Base-by-base conservation (phyloP, 1,284 basidiomycete genomes). In the Papiliotrema nemorosa region DNA sequence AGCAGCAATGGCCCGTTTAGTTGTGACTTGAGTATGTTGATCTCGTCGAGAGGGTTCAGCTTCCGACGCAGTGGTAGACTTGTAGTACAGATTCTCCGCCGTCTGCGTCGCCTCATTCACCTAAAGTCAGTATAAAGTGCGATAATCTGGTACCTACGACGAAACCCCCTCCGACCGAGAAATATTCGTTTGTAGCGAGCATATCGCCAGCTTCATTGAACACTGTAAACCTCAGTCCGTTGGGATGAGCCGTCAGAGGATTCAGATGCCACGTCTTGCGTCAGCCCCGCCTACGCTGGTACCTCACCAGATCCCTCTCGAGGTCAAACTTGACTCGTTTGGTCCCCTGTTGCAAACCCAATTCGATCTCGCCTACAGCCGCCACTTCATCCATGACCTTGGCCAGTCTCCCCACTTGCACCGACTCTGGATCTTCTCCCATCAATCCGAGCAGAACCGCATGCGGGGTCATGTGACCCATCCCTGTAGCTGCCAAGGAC, bases 51-150 rank as follows among this genome's bases (percentile, higher is more conserved):
- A 85, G 20, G 82, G 82, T 48, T 87, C 85, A 5, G 93, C 92
- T 12, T 80, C 79, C 44, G 78, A 77, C 69, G 91, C 88, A 67
- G 91, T 83, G n/a, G 93, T 87, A n/a, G 89, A 85, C 70, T 91
- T 91, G 80, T 97, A 97, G 72, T 90, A 97, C 58, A 97, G 72
- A 70, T 97, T 97, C 76, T 97, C 93, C 5, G 64, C 90, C 86
- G 61, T 88, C 84, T 88, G 69, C 3, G 73, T 71, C 44, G 62
- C 62, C 26, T 63, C 55, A 56, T 68, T 68, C 40, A 64, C 52
- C 49, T 51, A n/a, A 5, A 40, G 27, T 47, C 41, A 31, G 24
- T 22, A 16, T 18, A 26, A 25, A 44, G 31, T 21, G 39, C 25
- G 16, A 29, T 24, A 6, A 16, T 40, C 29, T 37, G 27, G 9